Evolutionary conservation across 495 filamentous ascomycete species (phyloP).

Genomic region (Penicillium angulare): DNA sequence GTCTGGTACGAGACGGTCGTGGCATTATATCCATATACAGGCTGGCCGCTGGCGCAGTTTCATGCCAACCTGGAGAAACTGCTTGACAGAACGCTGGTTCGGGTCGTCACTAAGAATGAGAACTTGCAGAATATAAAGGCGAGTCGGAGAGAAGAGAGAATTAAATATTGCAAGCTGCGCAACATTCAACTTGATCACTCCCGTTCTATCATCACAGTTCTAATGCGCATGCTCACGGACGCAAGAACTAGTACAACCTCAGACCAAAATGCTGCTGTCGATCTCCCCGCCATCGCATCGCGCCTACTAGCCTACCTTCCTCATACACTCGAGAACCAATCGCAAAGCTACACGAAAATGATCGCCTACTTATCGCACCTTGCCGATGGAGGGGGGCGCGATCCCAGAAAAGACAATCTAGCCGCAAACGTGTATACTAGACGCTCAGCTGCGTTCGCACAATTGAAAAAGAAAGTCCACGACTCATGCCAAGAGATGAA

Average conservation of each 20-base stretch:
- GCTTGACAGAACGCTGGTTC: slow-evolving; percentile 21
- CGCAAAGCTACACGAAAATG: background rate
- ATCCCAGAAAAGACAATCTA: background rate
- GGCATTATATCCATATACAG: slow-evolving; percentile 24
- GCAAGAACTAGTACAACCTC: too few species aligned
- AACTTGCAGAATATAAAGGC: slow-evolving; percentile 9
- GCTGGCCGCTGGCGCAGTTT: slow-evolving; percentile 23
- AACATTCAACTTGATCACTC: slow-evolving; percentile 25
- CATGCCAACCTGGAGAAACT: slow-evolving; percentile 21
- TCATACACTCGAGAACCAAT: background rate
- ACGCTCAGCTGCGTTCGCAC: background rate
- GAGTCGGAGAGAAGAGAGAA: slow-evolving; percentile 10
- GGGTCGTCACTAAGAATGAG: slow-evolving; percentile 24
- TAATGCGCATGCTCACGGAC: slow-evolving; percentile 23
- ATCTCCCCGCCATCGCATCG: background rate
- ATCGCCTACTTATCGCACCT: slow-evolving; percentile 1
- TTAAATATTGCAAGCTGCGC: slow-evolving; percentile 21
- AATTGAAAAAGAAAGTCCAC: background rate
- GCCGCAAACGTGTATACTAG: background rate
- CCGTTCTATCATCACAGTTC: slow-evolving; percentile 21
- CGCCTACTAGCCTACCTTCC: slow-evolving; percentile 4
- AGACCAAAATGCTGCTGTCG: background rate
- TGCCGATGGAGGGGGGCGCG: background rate
- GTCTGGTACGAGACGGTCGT: slow-evolving; percentile 28
- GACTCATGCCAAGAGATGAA: background rate